These are phyloP conservation scores for Cucumis hystrix DNA, from an alignment of 306 rosid genomes.

Conservation along the genomic window DNA sequence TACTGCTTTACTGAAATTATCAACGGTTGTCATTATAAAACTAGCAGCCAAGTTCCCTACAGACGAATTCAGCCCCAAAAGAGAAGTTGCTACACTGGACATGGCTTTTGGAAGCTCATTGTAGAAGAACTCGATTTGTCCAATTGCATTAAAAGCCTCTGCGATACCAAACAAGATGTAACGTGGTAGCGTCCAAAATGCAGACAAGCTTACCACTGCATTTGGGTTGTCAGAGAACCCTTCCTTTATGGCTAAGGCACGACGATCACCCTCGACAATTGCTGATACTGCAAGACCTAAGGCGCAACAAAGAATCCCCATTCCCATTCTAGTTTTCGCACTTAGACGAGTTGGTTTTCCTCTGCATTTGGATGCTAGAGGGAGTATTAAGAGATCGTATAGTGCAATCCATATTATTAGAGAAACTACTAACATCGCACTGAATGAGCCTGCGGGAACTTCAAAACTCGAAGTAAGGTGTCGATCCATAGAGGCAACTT, in stretches of 20 bases:
- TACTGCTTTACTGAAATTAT: conserved; percentile 15
- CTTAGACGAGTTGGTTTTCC: conserved; percentile 1
- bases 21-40: conserved; percentile 3
- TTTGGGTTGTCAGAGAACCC: conserved; percentile 8
- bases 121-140: conserved; percentile 18
- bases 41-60: conserved; percentile 9
- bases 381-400: conserved; percentile 12
- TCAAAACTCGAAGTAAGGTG: conserved; percentile 6
- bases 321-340: conserved; percentile 20
- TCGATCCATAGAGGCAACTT: conserved; percentile 20
- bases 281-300: conserved; percentile 1
- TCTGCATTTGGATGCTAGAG: conserved; percentile 7
- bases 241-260: conserved; percentile 15
- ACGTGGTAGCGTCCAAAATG: conserved; percentile 12
- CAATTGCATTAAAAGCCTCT: conserved; percentile 12
- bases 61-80: not conserved
- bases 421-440: not conserved
- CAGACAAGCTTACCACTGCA: conserved; percentile 22
- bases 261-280: conserved; percentile 11
- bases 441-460: conserved; percentile 17
- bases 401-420: conserved; percentile 1
- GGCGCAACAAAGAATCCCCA: conserved; percentile 9
- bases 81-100: conserved; percentile 13
- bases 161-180: not conserved
- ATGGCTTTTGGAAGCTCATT: conserved; percentile 11